Percentiles rank a stretch among this genome's conserved stretches.
Evolutionary conservation across 208 protist genomes (phyloP).

Genomic region (Leptomonas seymouri): DNA sequence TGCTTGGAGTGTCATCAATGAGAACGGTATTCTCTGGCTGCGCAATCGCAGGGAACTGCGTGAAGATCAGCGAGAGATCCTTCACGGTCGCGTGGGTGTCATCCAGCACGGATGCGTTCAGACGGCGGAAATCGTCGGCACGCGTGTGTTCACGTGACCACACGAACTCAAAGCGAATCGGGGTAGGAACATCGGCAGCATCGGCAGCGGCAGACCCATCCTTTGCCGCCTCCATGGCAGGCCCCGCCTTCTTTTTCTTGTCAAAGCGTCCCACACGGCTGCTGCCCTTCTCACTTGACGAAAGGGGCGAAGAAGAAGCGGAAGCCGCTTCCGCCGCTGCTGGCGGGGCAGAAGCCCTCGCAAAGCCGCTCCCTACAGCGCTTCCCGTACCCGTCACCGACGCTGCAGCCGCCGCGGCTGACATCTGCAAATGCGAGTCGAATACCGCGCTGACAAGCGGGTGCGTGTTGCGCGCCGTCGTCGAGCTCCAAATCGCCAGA

Average conservation of each 20-base stretch:
- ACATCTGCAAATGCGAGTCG: conserved; percentile 18
- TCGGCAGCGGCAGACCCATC: not conserved
- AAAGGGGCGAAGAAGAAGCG: not conserved
- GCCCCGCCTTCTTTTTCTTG: conserved; percentile 11
- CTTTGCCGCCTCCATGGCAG: not conserved
- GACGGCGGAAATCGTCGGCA: conserved; percentile 77
- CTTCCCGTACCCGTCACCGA: not conserved
- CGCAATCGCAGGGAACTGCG: conserved; percentile 62
- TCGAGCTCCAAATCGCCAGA: conserved; percentile 90
- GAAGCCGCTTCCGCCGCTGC: not conserved
- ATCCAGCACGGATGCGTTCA: conserved; percentile 50
- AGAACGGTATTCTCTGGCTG: conserved; percentile 77
- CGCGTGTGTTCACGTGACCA: conserved; percentile 88
- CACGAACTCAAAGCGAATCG: conserved; percentile 76
- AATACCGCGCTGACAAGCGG: conserved; percentile 85
- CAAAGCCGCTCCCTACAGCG: conserved; percentile 2
- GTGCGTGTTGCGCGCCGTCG: conserved; percentile 80
- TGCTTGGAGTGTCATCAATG: conserved; percentile 90
- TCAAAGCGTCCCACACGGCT: conserved; percentile 9
- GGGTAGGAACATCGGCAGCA: not conserved
- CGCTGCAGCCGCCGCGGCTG: not conserved
- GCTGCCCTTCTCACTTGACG: conserved; percentile 3
- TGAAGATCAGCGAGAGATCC: conserved; percentile 66
- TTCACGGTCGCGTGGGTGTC: conserved; percentile 88
- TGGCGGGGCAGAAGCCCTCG: conserved; percentile 1